phyloP scores from a whole-genome alignment of 2,329 filamentous ascomycete genomes.

The Atkinsonella hypoxylon region DNA sequence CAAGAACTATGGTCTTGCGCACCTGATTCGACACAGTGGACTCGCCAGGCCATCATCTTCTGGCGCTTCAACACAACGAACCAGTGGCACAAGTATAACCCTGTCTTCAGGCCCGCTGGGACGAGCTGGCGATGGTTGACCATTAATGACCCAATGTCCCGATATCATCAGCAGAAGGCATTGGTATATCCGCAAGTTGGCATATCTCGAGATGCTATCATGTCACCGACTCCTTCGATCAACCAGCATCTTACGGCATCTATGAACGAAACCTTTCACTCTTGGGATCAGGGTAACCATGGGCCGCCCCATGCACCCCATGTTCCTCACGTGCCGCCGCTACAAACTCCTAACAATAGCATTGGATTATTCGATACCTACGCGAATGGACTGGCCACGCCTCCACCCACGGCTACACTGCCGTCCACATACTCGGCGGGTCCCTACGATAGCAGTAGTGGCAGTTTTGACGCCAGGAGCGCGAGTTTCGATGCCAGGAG shows the following conservation, averaged over 20 bases:
- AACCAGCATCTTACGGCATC: constrained; percentile 39
- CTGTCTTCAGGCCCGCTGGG: constrained; percentile 37
- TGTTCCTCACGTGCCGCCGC: constrained; percentile 21
- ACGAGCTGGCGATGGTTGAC: constrained; percentile 52
- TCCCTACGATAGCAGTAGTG: constrained; percentile 9
- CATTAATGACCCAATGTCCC: constrained; percentile 46
- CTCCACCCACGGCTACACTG: constrained; percentile 41
- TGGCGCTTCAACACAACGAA: constrained; percentile 49
- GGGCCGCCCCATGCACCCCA: constrained; percentile 8
- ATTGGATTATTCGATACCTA: constrained; percentile 37
- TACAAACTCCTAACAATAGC: constrained; percentile 21
- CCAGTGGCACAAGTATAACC: constrained; percentile 37
- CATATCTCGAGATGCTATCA: constrained; percentile 31
- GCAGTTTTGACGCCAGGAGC: constrained; percentile 27
- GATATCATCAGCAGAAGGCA: constrained; percentile 41
- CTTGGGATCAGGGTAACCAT: constrained; percentile 28
- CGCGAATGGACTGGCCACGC: constrained; percentile 41
- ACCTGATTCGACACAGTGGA: constrained; percentile 36
- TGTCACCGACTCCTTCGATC: constrained; percentile 39
- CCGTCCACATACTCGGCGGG: constrained; percentile 31
- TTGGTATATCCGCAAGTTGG: constrained; percentile 24
- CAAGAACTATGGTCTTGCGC: constrained; percentile 51
- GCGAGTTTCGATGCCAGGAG: constrained; percentile 5
- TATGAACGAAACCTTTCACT: constrained; percentile 46
- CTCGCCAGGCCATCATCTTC: constrained; percentile 46